Conservation (phyloP, 345 rosid species). For the Rhizophora apiculata region DNA sequence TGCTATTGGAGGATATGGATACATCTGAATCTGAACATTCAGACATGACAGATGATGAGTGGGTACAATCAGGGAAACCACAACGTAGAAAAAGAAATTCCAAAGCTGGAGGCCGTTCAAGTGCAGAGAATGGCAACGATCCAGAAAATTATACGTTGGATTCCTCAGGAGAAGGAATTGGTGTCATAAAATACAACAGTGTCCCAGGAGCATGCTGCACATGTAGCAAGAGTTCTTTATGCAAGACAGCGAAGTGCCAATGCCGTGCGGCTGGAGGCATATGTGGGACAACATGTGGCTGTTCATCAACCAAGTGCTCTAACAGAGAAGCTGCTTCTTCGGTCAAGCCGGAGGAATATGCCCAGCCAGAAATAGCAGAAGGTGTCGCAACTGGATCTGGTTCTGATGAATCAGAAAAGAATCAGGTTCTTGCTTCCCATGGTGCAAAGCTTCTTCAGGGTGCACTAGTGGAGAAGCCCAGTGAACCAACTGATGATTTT, state of each 20-base stretch:
- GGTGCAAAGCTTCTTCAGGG: slow-evolving; percentile 80
- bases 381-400: slow-evolving; percentile 26
- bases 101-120: slow-evolving; percentile 35
- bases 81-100: slow-evolving; percentile 36
- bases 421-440: slow-evolving; percentile 51
- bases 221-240: slow-evolving; percentile 56
- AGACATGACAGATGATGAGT: slow-evolving; percentile 48
- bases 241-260: slow-evolving; percentile 79
- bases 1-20: slow-evolving; percentile 77
- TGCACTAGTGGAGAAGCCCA: slow-evolving; percentile 53
- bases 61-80: slow-evolving; percentile 45
- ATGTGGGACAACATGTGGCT: slow-evolving; percentile 71
- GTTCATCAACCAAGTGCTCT: slow-evolving; percentile 56
- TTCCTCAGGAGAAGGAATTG: slow-evolving; percentile 27
- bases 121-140: slow-evolving; percentile 23
- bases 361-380: slow-evolving; percentile 17
- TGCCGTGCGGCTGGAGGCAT: slow-evolving; percentile 60
- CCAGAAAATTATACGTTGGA: slow-evolving; percentile 22
- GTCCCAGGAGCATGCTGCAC: slow-evolving; percentile 52
- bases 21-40: slow-evolving; percentile 66
- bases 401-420: slow-evolving; percentile 37
- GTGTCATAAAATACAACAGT: slow-evolving; percentile 10
- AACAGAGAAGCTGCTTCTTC: slow-evolving; percentile 38
- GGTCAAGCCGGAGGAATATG: slow-evolving; percentile 22
- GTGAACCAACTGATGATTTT: slow-evolving; percentile 37